phyloP scores from a whole-genome alignment of 2,329 filamentous ascomycete genomes.

The Teratosphaeria viscida region DNA sequence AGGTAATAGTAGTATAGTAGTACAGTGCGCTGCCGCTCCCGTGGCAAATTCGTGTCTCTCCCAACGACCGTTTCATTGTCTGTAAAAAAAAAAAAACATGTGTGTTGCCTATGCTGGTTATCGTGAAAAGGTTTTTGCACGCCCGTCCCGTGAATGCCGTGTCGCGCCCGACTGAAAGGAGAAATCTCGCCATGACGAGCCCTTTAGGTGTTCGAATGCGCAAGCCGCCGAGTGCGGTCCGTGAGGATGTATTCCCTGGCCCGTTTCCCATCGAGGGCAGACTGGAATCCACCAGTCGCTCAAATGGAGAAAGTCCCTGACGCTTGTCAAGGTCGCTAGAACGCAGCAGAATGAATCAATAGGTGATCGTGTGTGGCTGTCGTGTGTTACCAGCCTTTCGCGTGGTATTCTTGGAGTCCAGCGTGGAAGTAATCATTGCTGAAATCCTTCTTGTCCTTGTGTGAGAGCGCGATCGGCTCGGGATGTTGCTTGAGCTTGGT shows the following conservation, averaged over 20 bases:
- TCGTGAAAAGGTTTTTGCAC: neutral
- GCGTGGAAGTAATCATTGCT: slow-evolving; percentile 81
- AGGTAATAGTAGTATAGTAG: neutral
- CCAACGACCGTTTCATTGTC: neutral
- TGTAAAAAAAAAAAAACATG: neutral
- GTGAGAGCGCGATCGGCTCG: slow-evolving; percentile 42
- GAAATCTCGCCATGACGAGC: neutral
- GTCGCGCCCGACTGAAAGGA: neutral
- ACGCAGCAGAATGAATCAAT: slow-evolving; percentile 15
- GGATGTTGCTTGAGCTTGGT: slow-evolving; percentile 79
- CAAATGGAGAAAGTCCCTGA: neutral
- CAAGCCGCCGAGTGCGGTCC: neutral
- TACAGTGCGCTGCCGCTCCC: neutral
- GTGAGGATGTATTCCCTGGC: neutral
- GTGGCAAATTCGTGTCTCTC: neutral
- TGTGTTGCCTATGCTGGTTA: slow-evolving; percentile 1
- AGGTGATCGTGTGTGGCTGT: neutral
- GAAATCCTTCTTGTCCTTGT: slow-evolving; percentile 41
- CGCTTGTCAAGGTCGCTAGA: slow-evolving; percentile 14
- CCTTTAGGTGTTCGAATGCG: neutral
- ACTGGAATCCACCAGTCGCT: neutral
- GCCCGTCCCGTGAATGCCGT: neutral
- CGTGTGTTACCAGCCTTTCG: slow-evolving; percentile 63
- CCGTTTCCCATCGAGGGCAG: neutral
- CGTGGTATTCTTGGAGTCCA: slow-evolving; percentile 74